Evolutionary conservation across 2,329 filamentous ascomycete species (phyloP).

Genomic region (Cylindrodendrum hubeiense): DNA sequence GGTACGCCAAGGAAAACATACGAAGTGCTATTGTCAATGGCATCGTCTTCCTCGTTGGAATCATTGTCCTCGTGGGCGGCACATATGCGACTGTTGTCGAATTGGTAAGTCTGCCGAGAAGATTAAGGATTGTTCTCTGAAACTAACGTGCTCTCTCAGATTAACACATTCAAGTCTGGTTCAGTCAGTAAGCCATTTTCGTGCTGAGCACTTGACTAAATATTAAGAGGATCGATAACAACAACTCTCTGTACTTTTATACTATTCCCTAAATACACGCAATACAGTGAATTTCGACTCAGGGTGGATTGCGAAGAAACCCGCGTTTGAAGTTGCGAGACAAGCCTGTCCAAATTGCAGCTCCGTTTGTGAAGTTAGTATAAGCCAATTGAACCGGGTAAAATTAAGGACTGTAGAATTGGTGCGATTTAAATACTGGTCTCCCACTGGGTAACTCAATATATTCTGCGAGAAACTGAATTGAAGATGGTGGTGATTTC

Average conservation of each 20-base stretch:
- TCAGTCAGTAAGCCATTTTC: neutral
- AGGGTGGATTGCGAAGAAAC: too few relatives aligned
- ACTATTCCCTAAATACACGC: too few relatives aligned
- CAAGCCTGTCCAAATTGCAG: too few relatives aligned
- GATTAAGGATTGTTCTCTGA: neutral
- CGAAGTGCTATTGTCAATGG: neutral
- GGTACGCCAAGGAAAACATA: neutral
- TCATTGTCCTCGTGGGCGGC: neutral
- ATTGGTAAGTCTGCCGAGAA: neutral
- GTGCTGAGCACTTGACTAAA: conserved; percentile 40
- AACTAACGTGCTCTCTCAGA: neutral
- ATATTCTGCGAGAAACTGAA: too few relatives aligned
- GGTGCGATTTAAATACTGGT: too few relatives aligned
- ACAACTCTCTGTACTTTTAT: neutral
- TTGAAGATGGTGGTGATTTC: too few relatives aligned
- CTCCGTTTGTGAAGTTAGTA: too few relatives aligned
- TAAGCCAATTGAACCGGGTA: too few relatives aligned
- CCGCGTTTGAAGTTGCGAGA: too few relatives aligned
- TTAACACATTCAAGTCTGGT: neutral
- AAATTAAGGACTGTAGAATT: conserved; percentile 12
- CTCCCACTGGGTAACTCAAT: too few relatives aligned
- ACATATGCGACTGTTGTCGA: neutral
- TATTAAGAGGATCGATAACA: neutral
- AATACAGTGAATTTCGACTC: too few relatives aligned
- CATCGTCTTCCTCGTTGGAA: neutral